phyloP scores from a whole-genome alignment of 2,329 filamentous ascomycete genomes.

The Clonostachys solani region DNA sequence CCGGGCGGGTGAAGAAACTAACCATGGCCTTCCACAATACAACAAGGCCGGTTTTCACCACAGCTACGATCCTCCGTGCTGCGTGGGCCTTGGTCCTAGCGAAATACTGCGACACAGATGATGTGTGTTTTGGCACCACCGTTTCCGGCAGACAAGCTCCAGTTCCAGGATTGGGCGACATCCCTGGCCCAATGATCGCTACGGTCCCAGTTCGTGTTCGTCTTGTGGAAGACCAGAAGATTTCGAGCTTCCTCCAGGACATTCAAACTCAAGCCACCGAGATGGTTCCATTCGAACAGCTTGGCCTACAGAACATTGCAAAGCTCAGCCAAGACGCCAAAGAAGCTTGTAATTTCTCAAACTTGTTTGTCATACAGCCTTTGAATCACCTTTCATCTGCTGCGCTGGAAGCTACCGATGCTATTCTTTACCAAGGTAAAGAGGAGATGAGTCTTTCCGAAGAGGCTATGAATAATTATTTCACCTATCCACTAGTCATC shows the following conservation, averaged over 20 bases:
- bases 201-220: neutral
- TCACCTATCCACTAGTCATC: slow-evolving; percentile 1
- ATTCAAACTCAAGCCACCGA: slow-evolving; percentile 3
- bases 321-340: slow-evolving; percentile 4
- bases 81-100: slow-evolving; percentile 17
- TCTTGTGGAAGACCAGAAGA: neutral
- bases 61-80: slow-evolving; percentile 12
- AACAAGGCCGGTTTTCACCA: slow-evolving; percentile 3
- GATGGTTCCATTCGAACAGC: slow-evolving; percentile 8
- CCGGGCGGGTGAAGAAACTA: neutral
- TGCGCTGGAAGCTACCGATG: neutral
- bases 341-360: slow-evolving; percentile 8
- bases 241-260: slow-evolving; percentile 1
- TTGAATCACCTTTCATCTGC: neutral
- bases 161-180: slow-evolving; percentile 6
- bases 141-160: slow-evolving; percentile 1
- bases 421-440: neutral
- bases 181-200: slow-evolving; percentile 4
- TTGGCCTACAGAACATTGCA: slow-evolving; percentile 10
- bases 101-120: slow-evolving; percentile 24
- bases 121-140: slow-evolving; percentile 27
- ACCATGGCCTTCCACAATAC: neutral
- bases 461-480: neutral
- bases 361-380: slow-evolving; percentile 7
- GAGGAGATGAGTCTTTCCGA: neutral